phyloP scores from a whole-genome alignment of 106 monocot species.

The Dendrobium nobile region DNA sequence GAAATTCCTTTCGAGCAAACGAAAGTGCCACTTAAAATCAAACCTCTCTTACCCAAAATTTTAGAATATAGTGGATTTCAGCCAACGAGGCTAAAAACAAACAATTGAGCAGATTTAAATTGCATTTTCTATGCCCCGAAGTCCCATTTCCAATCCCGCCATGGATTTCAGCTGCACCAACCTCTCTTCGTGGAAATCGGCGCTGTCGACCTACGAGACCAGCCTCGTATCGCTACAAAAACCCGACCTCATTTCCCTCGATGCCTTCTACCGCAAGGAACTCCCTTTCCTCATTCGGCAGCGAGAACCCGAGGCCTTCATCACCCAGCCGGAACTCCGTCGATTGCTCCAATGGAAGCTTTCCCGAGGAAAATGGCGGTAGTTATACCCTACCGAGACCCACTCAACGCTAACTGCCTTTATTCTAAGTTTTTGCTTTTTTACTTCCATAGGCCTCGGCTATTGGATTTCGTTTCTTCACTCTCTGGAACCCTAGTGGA shows the following conservation, averaged over 20 bases:
- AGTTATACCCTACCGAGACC: background rate
- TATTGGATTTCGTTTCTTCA: conserved; percentile 54
- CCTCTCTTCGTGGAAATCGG: conserved; percentile 39
- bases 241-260: conserved; percentile 58
- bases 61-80: too few species aligned
- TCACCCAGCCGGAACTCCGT: conserved; percentile 64
- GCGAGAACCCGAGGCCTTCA: conserved; percentile 57
- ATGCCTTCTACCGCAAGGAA: conserved; percentile 57
- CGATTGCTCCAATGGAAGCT: conserved; percentile 91
- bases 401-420: background rate
- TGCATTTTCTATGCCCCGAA: too few species aligned
- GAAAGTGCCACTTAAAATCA: too few species aligned
- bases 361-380: conserved; percentile 93
- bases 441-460: conserved; percentile 41
- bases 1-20: too few species aligned
- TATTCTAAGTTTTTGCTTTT: background rate
- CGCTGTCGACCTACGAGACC: conserved; percentile 40
- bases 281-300: conserved; percentile 47
- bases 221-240: conserved; percentile 45
- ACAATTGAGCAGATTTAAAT: too few species aligned
- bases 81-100: too few species aligned
- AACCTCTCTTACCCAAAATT: too few species aligned
- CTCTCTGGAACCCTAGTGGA: conserved; percentile 56
- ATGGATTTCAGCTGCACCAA: conserved; percentile 47
- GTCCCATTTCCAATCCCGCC: background rate